Evolutionary conservation across 2,329 filamentous ascomycete genomes (phyloP).

Genomic region (Colletotrichum endophyticum): DNA sequence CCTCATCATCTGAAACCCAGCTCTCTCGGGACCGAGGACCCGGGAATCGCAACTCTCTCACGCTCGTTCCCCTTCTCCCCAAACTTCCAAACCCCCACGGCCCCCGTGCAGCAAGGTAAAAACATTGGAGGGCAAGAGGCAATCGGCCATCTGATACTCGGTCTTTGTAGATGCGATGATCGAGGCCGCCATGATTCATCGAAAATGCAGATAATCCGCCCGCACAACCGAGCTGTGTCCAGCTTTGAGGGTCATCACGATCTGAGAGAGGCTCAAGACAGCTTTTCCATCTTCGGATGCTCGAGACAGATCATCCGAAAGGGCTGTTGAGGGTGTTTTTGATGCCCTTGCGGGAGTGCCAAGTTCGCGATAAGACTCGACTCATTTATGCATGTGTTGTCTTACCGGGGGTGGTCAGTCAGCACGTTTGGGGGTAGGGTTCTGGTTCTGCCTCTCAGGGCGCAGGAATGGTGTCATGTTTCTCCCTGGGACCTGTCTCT

Average conservation of each 20-base stretch:
- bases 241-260: background rate
- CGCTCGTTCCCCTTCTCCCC: background rate
- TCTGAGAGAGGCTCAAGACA: background rate
- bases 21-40: background rate
- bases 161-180: background rate
- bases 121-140: background rate
- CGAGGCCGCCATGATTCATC: background rate
- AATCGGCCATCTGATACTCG: background rate
- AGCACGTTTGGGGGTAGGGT: background rate
- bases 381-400: background rate
- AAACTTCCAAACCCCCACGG: background rate
- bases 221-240: background rate
- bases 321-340: background rate
- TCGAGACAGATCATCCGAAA: background rate
- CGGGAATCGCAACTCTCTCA: background rate
- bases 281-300: background rate
- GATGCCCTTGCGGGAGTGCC: background rate
- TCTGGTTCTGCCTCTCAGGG: background rate
- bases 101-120: background rate
- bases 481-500: background rate
- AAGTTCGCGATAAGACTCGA: background rate
- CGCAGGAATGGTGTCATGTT: background rate
- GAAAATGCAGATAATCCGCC: background rate
- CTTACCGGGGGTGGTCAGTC: background rate
- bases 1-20: constrained; percentile 2